Base-by-base conservation (phyloP, 768 basidiomycete genomes). In the Leucosporidium yakuticum region DNA sequence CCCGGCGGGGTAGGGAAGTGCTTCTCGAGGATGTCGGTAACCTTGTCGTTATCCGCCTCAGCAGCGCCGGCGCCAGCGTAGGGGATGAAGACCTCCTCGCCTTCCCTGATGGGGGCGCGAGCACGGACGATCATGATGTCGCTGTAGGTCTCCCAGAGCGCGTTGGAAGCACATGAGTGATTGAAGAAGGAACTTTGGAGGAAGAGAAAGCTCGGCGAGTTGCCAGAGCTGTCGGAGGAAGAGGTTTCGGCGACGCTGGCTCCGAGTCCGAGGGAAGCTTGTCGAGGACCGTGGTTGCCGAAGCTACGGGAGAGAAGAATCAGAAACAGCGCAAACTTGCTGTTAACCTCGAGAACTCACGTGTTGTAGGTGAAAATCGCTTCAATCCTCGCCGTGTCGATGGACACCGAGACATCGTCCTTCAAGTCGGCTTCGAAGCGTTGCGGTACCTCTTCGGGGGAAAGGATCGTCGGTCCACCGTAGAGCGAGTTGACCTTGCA, bases 41-140 rank as follows among this genome's bases (percentile, higher is more conserved):
- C 23, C 32, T 1, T 27, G 36, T 15, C 27, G 27, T 4, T 9
- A 39, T 8, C 49, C 34, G 44, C 21, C 4, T 8, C 2, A 1
- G 20, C 21, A 15, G 39, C 39, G 39, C 39, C 39, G 14, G 39
- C 39, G 39, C 39, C 39, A 15, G 17, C 9, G 67, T 75, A 76
- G 5, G 72, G 19, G n/a, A 74, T 19, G 47, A 62, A 66, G 31
- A 79, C 49, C 55, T 80, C 79, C 7, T 73, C 71, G 25, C 77
- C 80, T 0, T 53, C 49, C 14, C 44, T 23, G 58, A 81, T 75
- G 32, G 36, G 6, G 5, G 53, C 36, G 4, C 57, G 48, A 5
- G 79, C 76, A 14, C 80, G 74, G n/a, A 81, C 67, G 60, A 78
- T 62, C 64, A 80, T 78, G 44, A 77, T 27, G 63, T 79, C 76